Conservation (phyloP, 1,284 basidiomycete genomes). For the Trichosporon ovoides region DNA sequence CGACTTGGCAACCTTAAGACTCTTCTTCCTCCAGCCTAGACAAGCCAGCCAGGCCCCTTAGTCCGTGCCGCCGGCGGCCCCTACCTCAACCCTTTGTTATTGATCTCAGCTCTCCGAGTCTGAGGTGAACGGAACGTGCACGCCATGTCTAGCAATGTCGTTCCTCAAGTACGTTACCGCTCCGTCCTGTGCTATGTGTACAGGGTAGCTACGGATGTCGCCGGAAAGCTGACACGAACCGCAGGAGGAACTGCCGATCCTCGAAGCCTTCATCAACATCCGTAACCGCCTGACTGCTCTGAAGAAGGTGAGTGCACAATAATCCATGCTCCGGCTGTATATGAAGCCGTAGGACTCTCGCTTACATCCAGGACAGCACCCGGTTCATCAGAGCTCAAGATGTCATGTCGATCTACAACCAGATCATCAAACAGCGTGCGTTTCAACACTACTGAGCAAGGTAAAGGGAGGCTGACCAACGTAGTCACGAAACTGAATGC, state of each 20-base stretch:
- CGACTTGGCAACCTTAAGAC: not conserved
- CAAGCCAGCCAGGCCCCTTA: not conserved
- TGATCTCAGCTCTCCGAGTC: not conserved
- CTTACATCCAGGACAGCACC: constrained; percentile 60
- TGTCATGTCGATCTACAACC: constrained; percentile 88
- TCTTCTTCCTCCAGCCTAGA: not conserved
- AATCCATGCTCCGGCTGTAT: too few species aligned
- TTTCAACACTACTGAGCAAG: not conserved
- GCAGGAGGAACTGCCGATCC: constrained; percentile 72
- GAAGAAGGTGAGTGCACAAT: constrained; percentile 53
- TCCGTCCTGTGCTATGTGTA: too few species aligned
- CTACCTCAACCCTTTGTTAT: constrained; percentile 1
- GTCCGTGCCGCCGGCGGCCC: constrained; percentile 7
- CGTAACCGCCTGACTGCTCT: constrained; percentile 65
- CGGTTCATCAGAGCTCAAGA: constrained; percentile 85
- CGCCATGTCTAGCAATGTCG: constrained; percentile 39
- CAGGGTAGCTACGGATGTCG: too few species aligned
- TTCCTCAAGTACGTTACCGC: constrained; percentile 42
- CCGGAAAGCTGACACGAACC: not conserved
- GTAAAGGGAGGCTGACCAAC: not conserved
- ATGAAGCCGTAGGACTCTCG: too few species aligned
- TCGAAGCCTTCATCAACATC: constrained; percentile 92
- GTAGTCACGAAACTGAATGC: constrained; percentile 87
- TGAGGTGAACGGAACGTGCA: not conserved
- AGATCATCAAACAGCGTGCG: constrained; percentile 87